Percentiles rank a stretch among this genome's conserved stretches.
phyloP scores from a whole-genome alignment of 352 stramenopile species.

The Phytophthora sansomeana region DNA sequence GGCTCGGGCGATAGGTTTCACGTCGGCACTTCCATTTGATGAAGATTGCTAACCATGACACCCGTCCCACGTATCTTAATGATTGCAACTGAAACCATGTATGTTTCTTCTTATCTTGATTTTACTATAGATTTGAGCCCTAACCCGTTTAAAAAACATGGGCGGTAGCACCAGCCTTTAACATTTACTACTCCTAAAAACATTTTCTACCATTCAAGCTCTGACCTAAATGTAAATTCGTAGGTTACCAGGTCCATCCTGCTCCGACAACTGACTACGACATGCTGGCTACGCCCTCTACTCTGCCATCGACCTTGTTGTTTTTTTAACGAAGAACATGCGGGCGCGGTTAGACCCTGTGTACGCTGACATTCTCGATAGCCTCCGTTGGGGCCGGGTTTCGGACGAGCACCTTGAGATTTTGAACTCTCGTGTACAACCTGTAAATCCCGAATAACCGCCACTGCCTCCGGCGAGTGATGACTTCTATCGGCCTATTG shows the following conservation, averaged over 20 bases:
- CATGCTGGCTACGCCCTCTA: slow-evolving; percentile 28
- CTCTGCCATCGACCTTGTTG: slow-evolving; percentile 26
- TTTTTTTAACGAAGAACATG: slow-evolving; percentile 31
- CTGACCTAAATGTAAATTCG: background rate
- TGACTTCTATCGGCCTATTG: slow-evolving; percentile 9
- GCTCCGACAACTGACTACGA: background rate
- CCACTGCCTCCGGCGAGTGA: background rate
- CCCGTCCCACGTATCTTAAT: no score
- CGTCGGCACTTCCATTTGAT: no score
- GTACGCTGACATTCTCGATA: slow-evolving; percentile 13
- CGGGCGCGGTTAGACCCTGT: slow-evolving; percentile 5
- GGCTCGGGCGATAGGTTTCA: no score
- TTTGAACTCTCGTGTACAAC: slow-evolving; percentile 14
- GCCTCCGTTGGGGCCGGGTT: slow-evolving; percentile 6
- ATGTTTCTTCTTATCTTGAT: no score
- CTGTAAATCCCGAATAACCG: background rate
- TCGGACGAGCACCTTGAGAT: background rate
- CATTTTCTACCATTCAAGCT: no score
- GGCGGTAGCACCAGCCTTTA: no score
- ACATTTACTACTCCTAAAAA: no score
- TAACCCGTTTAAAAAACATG: no score
- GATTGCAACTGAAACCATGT: no score
- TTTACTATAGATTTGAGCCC: no score
- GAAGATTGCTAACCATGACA: no score
- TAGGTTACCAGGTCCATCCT: slow-evolving; percentile 9